phyloP scores from a whole-genome alignment of 2,329 filamentous ascomycete species.

The Dactylellina haptotyla region DNA sequence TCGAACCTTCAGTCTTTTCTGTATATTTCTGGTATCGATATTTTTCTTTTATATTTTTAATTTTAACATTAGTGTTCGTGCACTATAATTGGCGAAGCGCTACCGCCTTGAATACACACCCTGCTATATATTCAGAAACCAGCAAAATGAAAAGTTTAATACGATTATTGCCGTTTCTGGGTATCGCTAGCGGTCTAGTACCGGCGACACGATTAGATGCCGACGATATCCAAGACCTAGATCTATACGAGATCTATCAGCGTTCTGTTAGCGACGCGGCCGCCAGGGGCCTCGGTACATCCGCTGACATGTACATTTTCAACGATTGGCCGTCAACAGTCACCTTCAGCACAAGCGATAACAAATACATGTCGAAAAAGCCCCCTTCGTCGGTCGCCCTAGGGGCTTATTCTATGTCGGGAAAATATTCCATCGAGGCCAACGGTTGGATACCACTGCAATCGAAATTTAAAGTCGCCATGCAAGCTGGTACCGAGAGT shows the following conservation, averaged over 20 bases:
- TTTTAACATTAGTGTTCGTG: no score
- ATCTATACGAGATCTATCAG: conserved; percentile 7
- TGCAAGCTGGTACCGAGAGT: conserved; percentile 21
- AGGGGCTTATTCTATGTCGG: conserved; percentile 6
- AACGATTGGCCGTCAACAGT: conserved; percentile 42
- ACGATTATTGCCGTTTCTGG: conserved; percentile 1
- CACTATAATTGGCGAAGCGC: no score
- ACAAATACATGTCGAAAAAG: conserved; percentile 24
- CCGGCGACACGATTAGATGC: conserved; percentile 6
- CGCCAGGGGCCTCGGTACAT: conserved; percentile 35
- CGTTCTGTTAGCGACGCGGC: background rate
- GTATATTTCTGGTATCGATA: no score
- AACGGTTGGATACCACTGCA: conserved; percentile 48
- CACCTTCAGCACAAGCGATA: conserved; percentile 7
- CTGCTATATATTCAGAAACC: no score
- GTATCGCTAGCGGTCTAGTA: conserved; percentile 18
- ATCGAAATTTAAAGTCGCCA: conserved; percentile 14
- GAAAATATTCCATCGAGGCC: conserved; percentile 28
- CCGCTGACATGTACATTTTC: conserved; percentile 47
- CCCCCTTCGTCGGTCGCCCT: conserved; percentile 15
- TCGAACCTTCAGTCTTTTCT: no score
- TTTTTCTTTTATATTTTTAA: no score
- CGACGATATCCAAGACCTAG: conserved; percentile 1
- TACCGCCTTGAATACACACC: no score
- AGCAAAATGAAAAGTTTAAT: conserved; percentile 12